Evolutionary conservation across 257 asterid species (phyloP).

Genomic region (Ajuga chamaepitys): DNA sequence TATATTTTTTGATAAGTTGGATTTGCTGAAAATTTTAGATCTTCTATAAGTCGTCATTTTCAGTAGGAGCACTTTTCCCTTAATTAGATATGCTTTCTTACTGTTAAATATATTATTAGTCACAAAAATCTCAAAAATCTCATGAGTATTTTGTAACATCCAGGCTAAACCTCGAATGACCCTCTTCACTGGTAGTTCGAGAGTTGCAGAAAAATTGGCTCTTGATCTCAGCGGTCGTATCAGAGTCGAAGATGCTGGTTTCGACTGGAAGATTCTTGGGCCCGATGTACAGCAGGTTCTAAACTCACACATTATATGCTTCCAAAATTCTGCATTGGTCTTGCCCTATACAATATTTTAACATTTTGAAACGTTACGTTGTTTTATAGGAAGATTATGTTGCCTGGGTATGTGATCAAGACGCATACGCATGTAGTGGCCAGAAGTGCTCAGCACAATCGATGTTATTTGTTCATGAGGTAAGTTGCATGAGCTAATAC

Average conservation of each 20-base stretch:
- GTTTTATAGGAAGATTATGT: constrained; percentile 67
- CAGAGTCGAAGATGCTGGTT: constrained; percentile 94
- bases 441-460: constrained; percentile 98
- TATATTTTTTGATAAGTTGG: too few relatives aligned
- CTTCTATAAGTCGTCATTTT: too few relatives aligned
- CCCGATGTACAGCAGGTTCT: constrained; percentile 88
- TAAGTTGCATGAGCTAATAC: constrained; percentile 6
- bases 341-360: neutral
- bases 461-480: constrained; percentile 82
- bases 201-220: constrained; percentile 88
- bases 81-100: too few relatives aligned
- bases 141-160: constrained; percentile 7
- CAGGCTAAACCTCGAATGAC: constrained; percentile 97
- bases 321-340: neutral
- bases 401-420: constrained; percentile 99
- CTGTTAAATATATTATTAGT: too few relatives aligned
- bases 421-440: constrained; percentile 96
- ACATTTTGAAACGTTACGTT: neutral
- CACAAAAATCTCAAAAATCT: too few relatives aligned
- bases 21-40: too few relatives aligned
- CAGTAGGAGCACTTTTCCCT: too few relatives aligned
- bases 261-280: constrained; percentile 97
- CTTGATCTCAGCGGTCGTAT: constrained; percentile 73
- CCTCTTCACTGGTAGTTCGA: constrained; percentile 92
- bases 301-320: neutral